Base-by-base conservation (phyloP, 192 early-diverging fungal species). In the Coemansia asiatica region DNA sequence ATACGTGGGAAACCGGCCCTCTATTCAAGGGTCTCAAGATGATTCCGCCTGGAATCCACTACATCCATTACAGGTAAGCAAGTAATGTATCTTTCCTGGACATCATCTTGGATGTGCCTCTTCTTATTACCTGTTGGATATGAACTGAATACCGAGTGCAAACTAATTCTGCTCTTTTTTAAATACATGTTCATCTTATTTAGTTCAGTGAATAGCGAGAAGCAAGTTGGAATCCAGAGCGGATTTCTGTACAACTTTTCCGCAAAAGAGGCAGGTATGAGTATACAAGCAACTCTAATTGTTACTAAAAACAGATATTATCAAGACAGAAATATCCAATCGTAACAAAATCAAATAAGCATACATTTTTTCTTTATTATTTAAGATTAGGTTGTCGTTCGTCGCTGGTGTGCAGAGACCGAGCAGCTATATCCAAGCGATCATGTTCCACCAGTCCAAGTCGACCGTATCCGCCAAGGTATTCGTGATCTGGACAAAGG, bases 11-110 rank as follows among this genome's bases (percentile, higher is more conserved):
- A 49, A 92, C 87, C 19, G 97, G 97, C 1, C 94, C 94, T 13
- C 76, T 85, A 35, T 98, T 98, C 75, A 92, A 86, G 63, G 97
- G 97, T 44, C 71, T 97, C 25, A 96, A 95, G 79, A 80, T 95
- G 50, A 92, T 98, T 58, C 95, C 97, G 19, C 91, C 94, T 0
- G 97, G 97, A 0, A 83, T 93, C 49, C 97, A 98, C 79, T 96
- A 95, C 77, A 80, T 96, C 16, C 92, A 92, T 70, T 96, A 95
- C 77, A 88, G 90, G 88, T 88, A 75, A 53, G 63, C 18, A 23
- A 26, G 9, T 35, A n/a, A 16, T 1, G 13, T 23, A 44, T 13
- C 16, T 1, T 8, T 44, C 13, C 13, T 44, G 40, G 6, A 36
- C 13, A 6, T 10, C 35, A 36, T 0, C 16, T 13, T 44, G 6